Percentiles rank a stretch among this genome's conserved stretches.
Evolutionary conservation across 129 eudicot genomes (phyloP).

Genomic region (Dittrichia graveolens): DNA sequence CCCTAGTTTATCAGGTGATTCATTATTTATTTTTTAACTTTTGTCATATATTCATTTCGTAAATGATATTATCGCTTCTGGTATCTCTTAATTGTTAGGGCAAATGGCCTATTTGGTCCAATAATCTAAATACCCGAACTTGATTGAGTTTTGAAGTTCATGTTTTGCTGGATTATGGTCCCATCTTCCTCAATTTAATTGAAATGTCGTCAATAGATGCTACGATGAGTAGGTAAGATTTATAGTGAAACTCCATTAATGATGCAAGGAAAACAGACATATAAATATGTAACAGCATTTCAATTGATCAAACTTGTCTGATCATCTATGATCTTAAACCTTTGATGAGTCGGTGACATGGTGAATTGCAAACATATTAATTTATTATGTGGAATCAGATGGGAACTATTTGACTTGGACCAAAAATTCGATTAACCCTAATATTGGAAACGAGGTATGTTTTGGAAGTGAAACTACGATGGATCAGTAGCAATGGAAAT

Average conservation of each 20-base stretch:
- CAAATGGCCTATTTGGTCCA: not conserved
- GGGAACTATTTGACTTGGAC: not conserved
- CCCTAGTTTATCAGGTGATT: slow-evolving; percentile 76
- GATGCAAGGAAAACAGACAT: no score
- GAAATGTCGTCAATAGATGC: not conserved
- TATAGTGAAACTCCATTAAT: no score
- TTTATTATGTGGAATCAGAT: no score
- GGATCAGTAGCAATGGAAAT: not conserved
- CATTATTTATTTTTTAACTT: not conserved
- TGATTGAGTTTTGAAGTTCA: no score
- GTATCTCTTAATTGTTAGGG: not conserved
- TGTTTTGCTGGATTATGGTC: no score
- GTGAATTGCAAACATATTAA: no score
- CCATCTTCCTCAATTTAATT: no score
- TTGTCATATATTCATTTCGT: no score
- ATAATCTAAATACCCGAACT: no score
- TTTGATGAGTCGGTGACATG: not conserved
- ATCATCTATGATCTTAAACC: not conserved
- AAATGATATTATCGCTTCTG: not conserved
- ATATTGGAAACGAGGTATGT: not conserved
- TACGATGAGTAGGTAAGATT: not conserved
- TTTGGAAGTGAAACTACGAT: not conserved
- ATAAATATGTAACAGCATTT: no score
- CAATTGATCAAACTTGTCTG: not conserved
- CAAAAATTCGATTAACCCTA: not conserved